Conservation (phyloP, 176 grass and related monocot species). For the Cenchrus fungigraminus region DNA sequence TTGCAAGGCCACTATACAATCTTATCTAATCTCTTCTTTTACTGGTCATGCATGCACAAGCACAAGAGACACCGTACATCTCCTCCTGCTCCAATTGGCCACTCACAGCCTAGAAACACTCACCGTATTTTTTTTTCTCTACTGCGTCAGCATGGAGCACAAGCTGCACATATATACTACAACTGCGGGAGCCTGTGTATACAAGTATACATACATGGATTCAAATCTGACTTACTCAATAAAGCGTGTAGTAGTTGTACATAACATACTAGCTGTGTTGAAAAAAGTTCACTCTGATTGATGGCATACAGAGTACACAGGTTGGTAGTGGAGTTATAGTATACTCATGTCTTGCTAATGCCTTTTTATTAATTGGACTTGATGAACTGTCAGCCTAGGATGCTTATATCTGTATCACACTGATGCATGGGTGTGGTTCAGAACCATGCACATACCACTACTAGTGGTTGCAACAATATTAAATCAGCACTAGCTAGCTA, state of each 20-base stretch:
- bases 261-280: background rate
- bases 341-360: background rate
- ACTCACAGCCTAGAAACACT: constrained; percentile 32
- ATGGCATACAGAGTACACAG: background rate
- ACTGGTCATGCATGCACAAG: constrained; percentile 3
- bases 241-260: background rate
- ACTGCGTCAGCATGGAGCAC: constrained; percentile 38
- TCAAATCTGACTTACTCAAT: constrained; percentile 32
- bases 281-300: background rate
- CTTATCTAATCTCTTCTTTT: constrained; percentile 36
- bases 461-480: constrained; percentile 27
- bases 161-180: background rate
- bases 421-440: background rate
- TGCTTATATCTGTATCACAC: constrained; percentile 25
- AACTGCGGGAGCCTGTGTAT: background rate
- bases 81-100: constrained; percentile 23
- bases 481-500: background rate
- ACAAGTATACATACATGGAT: background rate
- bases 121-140: constrained; percentile 9
- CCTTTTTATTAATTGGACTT: background rate
- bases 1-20: background rate
- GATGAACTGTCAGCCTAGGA: constrained; percentile 46
- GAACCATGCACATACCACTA: constrained; percentile 2
- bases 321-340: background rate
- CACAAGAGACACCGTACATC: constrained; percentile 13